These are phyloP conservation scores for Thymus mandschuricus DNA, from an alignment of 257 asterid genomes.

Conservation along the genomic window DNA sequence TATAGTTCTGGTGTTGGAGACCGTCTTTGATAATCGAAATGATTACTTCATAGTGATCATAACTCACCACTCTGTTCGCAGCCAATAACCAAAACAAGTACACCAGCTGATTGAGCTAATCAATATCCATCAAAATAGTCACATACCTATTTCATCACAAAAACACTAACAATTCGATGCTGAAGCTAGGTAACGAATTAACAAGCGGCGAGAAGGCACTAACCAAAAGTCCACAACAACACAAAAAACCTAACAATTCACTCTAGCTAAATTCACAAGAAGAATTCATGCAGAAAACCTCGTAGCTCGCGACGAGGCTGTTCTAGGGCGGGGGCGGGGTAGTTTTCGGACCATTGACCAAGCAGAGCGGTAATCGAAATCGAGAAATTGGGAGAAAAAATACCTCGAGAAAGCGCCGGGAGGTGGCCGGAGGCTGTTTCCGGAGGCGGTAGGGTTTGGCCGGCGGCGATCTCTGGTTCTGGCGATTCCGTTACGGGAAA, in stretches of 20 bases:
- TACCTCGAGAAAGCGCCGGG: conserved; percentile 9
- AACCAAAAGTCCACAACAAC: background rate
- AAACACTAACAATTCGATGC: background rate
- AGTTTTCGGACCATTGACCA: background rate
- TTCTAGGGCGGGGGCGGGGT: background rate
- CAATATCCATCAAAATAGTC: background rate
- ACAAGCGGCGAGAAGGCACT: background rate
- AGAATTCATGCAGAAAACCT: background rate
- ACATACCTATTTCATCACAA: background rate
- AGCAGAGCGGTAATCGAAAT: background rate
- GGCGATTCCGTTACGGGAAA: background rate
- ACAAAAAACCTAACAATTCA: background rate
- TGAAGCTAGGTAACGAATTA: background rate
- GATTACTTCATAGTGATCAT: background rate
- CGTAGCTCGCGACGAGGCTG: background rate
- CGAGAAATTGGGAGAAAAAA: background rate
- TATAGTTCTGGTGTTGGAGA: background rate
- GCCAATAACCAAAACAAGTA: background rate
- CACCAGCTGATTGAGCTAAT: background rate
- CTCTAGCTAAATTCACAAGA: background rate
- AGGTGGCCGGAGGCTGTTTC: background rate
- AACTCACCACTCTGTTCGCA: background rate
- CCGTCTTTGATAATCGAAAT: background rate
- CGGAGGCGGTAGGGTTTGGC: conserved; percentile 12
- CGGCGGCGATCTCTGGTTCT: conserved; percentile 15